phyloP scores from a whole-genome alignment of 2,329 filamentous ascomycete genomes.

The Ophiostoma piceae region DNA sequence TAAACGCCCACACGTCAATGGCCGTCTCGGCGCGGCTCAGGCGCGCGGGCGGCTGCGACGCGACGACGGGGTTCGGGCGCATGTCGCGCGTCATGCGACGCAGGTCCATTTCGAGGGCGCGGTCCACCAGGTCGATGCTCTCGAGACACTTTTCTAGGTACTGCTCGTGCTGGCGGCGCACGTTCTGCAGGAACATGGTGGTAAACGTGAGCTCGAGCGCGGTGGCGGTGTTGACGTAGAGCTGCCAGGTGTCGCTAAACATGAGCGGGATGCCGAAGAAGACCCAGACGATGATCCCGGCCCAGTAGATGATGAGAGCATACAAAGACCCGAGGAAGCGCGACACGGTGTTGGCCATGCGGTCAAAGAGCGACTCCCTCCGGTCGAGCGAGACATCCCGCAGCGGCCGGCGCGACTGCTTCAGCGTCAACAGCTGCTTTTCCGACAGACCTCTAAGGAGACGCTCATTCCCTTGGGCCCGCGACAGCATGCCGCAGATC shows the following conservation, averaged over 20 bases:
- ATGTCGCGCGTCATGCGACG: slow-evolving; percentile 35
- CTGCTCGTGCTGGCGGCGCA: slow-evolving; percentile 36
- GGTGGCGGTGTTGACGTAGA: slow-evolving; percentile 42
- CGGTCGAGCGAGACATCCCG: background rate
- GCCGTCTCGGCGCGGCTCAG: slow-evolving; percentile 35
- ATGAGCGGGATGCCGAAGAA: slow-evolving; percentile 7
- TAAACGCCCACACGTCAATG: slow-evolving; percentile 41
- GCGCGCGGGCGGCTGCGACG: slow-evolving; percentile 33
- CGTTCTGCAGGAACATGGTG: slow-evolving; percentile 38
- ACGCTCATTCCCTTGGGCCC: slow-evolving; percentile 24
- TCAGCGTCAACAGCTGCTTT: background rate
- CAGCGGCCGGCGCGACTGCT: background rate
- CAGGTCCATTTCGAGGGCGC: slow-evolving; percentile 34
- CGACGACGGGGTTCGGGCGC: slow-evolving; percentile 34
- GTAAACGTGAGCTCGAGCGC: slow-evolving; percentile 41
- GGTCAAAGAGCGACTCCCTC: background rate
- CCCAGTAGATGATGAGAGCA: background rate
- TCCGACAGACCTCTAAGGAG: background rate
- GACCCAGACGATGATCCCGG: background rate
- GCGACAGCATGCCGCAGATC: slow-evolving; percentile 34
- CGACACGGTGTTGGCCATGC: background rate
- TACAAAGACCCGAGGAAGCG: background rate
- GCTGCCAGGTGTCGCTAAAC: slow-evolving; percentile 37
- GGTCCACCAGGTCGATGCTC: slow-evolving; percentile 31
- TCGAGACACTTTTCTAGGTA: slow-evolving; percentile 31